phyloP scores from a whole-genome alignment of 257 asterid genomes.

The Fraxinus cuspidata region DNA sequence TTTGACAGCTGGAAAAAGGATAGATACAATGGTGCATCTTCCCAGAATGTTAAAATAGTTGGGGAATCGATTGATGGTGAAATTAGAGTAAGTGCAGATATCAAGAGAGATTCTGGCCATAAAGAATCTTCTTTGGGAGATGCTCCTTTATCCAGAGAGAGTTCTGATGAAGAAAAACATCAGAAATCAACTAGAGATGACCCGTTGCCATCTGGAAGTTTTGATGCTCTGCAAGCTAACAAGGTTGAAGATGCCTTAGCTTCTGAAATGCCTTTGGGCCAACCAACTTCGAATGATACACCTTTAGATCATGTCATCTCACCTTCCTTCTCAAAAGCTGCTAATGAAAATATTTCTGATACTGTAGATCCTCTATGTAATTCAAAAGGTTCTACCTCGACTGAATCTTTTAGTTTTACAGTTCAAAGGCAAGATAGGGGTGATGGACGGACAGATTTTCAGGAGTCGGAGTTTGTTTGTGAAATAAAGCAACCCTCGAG shows the following conservation, averaged over 20 bases:
- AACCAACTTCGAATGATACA: conserved; percentile 21
- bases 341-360: neutral
- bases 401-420: conserved; percentile 35
- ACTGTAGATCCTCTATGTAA: conserved; percentile 25
- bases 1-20: conserved; percentile 54
- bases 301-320: conserved; percentile 20
- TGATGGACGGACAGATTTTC: conserved; percentile 26
- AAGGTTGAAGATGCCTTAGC: conserved; percentile 24
- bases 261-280: conserved; percentile 11
- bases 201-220: conserved; percentile 33
- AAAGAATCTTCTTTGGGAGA: conserved; percentile 32
- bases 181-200: conserved; percentile 32
- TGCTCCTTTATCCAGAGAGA: conserved; percentile 29
- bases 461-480: conserved; percentile 29
- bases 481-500: conserved; percentile 29
- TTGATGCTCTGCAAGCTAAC: conserved; percentile 32
- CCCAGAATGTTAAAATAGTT: conserved; percentile 28
- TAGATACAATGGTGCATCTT: conserved; percentile 26
- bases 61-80: conserved; percentile 32
- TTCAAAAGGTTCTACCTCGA: conserved; percentile 27
- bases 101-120: conserved; percentile 24
- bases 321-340: conserved; percentile 29
- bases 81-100: conserved; percentile 24
- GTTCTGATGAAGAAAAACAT: conserved; percentile 31
- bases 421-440: conserved; percentile 31